Evolutionary conservation across 768 basidiomycete species (phyloP).

Genomic region (Kwoniella dejecticola): DNA sequence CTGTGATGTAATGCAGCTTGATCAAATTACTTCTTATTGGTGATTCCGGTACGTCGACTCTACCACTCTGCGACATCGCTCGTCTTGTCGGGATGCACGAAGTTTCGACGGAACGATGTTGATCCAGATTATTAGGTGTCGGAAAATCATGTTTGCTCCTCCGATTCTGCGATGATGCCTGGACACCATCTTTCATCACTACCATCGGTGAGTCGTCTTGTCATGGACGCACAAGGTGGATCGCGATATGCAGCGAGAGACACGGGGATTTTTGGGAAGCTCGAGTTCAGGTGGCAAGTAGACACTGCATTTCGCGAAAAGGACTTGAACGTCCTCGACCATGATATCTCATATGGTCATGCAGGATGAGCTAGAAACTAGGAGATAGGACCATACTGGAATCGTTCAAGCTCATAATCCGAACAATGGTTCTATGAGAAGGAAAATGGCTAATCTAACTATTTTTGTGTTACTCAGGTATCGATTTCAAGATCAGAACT

Average conservation of each 20-base stretch:
- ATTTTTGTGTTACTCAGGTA: constrained; percentile 50
- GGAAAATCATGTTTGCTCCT: constrained; percentile 76
- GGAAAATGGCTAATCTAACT: too few relatives aligned
- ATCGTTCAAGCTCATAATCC: too few relatives aligned
- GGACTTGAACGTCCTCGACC: too few relatives aligned
- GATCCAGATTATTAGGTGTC: constrained; percentile 63
- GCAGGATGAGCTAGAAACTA: too few relatives aligned
- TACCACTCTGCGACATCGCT: not conserved
- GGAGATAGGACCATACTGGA: too few relatives aligned
- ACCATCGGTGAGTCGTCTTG: constrained; percentile 70
- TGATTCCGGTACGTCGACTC: constrained; percentile 72
- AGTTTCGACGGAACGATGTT: constrained; percentile 50
- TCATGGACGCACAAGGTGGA: not conserved
- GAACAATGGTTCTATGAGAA: too few relatives aligned
- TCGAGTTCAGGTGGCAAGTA: not conserved
- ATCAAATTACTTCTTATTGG: constrained; percentile 88
- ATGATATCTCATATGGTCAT: too few relatives aligned
- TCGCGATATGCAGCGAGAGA: not conserved
- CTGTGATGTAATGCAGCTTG: constrained; percentile 33
- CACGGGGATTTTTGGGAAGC: too few relatives aligned
- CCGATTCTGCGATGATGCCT: constrained; percentile 95
- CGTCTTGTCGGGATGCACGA: too few relatives aligned
- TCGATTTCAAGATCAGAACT: constrained; percentile 93
- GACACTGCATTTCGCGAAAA: too few relatives aligned
- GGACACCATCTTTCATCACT: constrained; percentile 98